Base-by-base conservation (phyloP, 306 rosid genomes). In the Pueraria montana region DNA sequence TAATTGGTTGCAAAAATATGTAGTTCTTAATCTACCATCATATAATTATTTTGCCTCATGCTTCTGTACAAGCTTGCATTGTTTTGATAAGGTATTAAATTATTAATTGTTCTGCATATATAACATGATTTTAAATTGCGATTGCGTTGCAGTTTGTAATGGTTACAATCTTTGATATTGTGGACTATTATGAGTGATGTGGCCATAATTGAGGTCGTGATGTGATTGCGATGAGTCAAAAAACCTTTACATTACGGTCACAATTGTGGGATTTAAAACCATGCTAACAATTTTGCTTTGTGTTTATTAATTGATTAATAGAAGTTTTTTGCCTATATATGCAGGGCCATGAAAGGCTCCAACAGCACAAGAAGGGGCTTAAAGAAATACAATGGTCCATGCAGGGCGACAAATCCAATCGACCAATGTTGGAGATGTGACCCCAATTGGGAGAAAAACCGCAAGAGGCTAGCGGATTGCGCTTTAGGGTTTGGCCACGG, bases 381-480 rank as follows among this genome's bases (percentile, higher is more conserved):
- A 11, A 10, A 18, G 10, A 38, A 16, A 17, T 6, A 24, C 68
- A 1, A 14, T 0, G 73, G 80, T 17, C 12, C 75, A 53, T 89
- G 91, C 69, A 1, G 0, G 18, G 86, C 81, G 2, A 80, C 84
- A 17, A 89, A 89, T 42, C 92, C 88, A 2, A 80, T 87, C 20
- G 92, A 89, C 21, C 13, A 50, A 3, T 84, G 92, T 34, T 89
- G 89, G 92, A 81, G 91, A 75, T 89, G 91, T 8, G 84, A 87
- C 7, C 74, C 43, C 24, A n/a, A 87, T 17, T 89, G 91, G 92
- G 80, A n/a, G 0, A 78, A 23, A 0, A 65, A 86, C 48, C 90
- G 90, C 13, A 89, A 83, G 76, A 69, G 6, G 74, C 79, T 89
- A 20, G 88, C 90, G 6, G 43, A 83, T 8, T 89, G 89, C 46